Evolutionary conservation across 352 stramenopile species (phyloP).

Genomic region (Globisporangium paddicum): DNA sequence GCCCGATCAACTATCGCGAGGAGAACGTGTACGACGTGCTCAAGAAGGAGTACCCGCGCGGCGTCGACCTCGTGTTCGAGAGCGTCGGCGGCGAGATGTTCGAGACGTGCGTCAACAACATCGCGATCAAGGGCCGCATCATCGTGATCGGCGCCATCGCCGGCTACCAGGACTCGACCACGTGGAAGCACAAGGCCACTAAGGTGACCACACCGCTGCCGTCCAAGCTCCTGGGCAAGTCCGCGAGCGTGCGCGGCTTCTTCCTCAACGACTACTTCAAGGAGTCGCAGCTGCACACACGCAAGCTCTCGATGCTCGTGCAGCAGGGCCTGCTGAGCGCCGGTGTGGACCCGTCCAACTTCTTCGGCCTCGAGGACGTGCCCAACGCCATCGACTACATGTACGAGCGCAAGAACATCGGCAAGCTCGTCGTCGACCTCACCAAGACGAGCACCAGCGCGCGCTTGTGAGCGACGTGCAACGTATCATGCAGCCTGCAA

Average conservation of each 20-base stretch:
- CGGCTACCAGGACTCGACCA: constrained; percentile 41
- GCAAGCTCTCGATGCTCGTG: constrained; percentile 42
- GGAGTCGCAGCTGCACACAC: constrained; percentile 25
- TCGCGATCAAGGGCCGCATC: constrained; percentile 27
- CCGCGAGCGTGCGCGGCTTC: constrained; percentile 38
- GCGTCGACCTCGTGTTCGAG: constrained; percentile 45
- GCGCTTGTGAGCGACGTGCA: constrained; percentile 42
- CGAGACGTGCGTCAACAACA: constrained; percentile 26
- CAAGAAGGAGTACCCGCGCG: constrained; percentile 42
- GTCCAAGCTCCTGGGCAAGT: constrained; percentile 38
- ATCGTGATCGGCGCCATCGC: constrained; percentile 41
- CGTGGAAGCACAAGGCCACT: constrained; percentile 37
- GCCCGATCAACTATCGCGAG: constrained; percentile 76
- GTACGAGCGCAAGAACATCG: constrained; percentile 65
- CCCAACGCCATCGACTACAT: constrained; percentile 44
- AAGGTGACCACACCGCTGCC: constrained; percentile 23
- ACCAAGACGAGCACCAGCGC: constrained; percentile 34
- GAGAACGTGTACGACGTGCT: constrained; percentile 38
- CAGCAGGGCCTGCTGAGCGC: constrained; percentile 29
- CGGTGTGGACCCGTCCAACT: constrained; percentile 33
- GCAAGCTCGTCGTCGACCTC: constrained; percentile 72
- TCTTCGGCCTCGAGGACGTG: constrained; percentile 46
- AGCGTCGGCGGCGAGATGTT: constrained; percentile 41
- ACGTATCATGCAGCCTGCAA: neutral
- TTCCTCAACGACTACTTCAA: constrained; percentile 36